Base-by-base conservation (phyloP, 441 rosid species). In the Rhodomyrtus psidioides region DNA sequence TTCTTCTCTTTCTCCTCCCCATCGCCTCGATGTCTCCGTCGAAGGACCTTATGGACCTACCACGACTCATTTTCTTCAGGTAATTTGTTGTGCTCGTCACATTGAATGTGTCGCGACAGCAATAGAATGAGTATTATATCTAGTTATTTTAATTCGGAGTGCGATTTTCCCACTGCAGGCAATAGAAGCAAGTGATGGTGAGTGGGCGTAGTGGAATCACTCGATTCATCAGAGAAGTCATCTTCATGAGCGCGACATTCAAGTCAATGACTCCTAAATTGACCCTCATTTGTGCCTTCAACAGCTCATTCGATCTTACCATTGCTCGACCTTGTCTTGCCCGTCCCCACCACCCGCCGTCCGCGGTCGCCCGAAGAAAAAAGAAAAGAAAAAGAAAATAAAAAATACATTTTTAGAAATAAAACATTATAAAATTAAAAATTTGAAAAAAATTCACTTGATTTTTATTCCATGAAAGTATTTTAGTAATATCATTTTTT, bases 161-260 rank as follows among this genome's bases (percentile, higher is more conserved):
- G 74, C 42, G 74, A 60, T 8, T 28, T 60, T 60, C 8, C 42
- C 16, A 4, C 15, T 26, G n/a, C 84, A 96, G 99, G 95, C 94
- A 96, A 55, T 97, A 93, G 44, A 91, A 87, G 44, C 90, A 96
- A 17, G 95, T 96, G 82, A 91, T 96, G 99, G 95, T 97, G 88
- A 92, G 99, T 28, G 99, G 99, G 89, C 98, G 99, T 79, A 97
- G 99, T 86, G 99, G 99, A 15, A 93, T 97, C 27, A 94, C 98
- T 27, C 98, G 98, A 12, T 94, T 96, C 90, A 91, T 96, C 83
- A 90, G 98, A 85, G 96, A 96, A 86, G 87, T 93, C 65, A 90
- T 97, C 65, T 91, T 87, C 82, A 87, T 88, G 65, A 92, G 92
- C 88, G 85, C 90, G 70, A 82, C 49, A 24, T 65, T 85, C 60